phyloP scores from a whole-genome alignment of 2,329 filamentous ascomycete genomes.

The Venturia carpophila region DNA sequence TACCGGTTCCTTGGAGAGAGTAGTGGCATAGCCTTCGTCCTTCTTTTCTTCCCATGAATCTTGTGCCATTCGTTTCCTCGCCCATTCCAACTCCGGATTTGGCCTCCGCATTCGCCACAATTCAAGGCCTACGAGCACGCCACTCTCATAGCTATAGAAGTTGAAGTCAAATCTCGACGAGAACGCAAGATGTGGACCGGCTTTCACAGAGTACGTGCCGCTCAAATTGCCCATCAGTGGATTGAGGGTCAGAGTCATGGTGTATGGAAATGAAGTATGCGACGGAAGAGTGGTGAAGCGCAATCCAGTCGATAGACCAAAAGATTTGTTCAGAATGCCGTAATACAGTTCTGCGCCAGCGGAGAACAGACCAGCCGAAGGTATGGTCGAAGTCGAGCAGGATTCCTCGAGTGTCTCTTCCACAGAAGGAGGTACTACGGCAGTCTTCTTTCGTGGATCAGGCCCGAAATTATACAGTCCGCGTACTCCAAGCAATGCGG shows the following conservation, averaged over 20 bases:
- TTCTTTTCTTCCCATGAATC: background rate
- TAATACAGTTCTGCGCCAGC: conserved; percentile 93
- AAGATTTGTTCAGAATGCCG: conserved; percentile 86
- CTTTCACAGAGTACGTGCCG: conserved; percentile 84
- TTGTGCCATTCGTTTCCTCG: conserved; percentile 35
- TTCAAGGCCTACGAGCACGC: conserved; percentile 85
- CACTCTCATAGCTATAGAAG: conserved; percentile 95
- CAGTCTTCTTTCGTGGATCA: conserved; percentile 43
- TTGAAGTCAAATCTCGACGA: conserved; percentile 95
- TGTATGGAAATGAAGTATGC: conserved; percentile 80
- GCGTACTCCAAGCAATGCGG: conserved; percentile 75
- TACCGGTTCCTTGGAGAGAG: background rate
- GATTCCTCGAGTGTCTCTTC: conserved; percentile 1
- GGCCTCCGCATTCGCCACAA: conserved; percentile 61
- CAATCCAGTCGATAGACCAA: conserved; percentile 79
- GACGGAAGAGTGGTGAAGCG: conserved; percentile 81
- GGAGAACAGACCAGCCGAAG: conserved; percentile 60
- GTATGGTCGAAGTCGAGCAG: conserved; percentile 24
- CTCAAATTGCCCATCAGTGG: conserved; percentile 91
- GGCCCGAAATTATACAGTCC: conserved; percentile 92
- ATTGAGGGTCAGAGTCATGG: conserved; percentile 86
- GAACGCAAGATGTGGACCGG: conserved; percentile 72
- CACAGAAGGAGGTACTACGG: conserved; percentile 23
- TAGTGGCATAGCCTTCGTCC: background rate
- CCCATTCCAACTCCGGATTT: conserved; percentile 30